These are phyloP conservation scores for Bullera alba DNA, from an alignment of 768 basidiomycete species.

Conservation along the genomic window DNA sequence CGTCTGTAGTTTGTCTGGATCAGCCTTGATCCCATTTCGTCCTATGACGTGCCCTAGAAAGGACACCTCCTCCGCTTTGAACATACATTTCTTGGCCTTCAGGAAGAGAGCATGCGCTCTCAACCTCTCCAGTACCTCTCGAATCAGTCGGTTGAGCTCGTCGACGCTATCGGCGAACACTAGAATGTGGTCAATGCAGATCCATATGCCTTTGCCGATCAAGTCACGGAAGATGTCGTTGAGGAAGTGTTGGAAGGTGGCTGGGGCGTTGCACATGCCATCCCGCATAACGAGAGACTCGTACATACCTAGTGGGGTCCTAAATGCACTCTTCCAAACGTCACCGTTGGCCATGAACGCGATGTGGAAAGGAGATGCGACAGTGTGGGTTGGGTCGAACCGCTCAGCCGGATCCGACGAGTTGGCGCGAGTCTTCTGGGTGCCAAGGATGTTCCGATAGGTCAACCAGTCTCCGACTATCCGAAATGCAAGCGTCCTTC, in stretches of 20 bases:
- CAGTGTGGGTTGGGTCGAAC: constrained; percentile 25
- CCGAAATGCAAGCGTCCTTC: constrained; percentile 2
- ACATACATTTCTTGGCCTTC: constrained; percentile 6
- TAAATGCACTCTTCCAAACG: constrained; percentile 46
- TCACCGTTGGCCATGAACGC: constrained; percentile 28
- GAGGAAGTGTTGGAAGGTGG: constrained; percentile 25
- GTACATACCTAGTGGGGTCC: constrained; percentile 26
- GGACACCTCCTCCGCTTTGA: neutral
- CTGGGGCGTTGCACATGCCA: constrained; percentile 30
- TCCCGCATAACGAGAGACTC: constrained; percentile 25
- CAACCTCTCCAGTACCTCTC: constrained; percentile 7
- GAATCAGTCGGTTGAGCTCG: constrained; percentile 2
- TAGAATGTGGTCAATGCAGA: constrained; percentile 25
- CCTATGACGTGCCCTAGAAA: constrained; percentile 6
- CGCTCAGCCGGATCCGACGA: constrained; percentile 21
- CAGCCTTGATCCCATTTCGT: neutral
- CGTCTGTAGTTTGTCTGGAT: neutral
- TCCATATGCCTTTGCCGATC: constrained; percentile 11
- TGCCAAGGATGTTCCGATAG: constrained; percentile 2
- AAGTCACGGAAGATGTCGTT: constrained; percentile 21
- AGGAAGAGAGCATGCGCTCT: neutral
- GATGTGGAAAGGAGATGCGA: constrained; percentile 25
- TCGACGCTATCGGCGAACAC: constrained; percentile 7
- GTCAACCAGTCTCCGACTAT: constrained; percentile 7
- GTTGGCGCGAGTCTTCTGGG: constrained; percentile 17